phyloP scores from a whole-genome alignment of 23 red algal species.

The Rhodosorus marinus region DNA sequence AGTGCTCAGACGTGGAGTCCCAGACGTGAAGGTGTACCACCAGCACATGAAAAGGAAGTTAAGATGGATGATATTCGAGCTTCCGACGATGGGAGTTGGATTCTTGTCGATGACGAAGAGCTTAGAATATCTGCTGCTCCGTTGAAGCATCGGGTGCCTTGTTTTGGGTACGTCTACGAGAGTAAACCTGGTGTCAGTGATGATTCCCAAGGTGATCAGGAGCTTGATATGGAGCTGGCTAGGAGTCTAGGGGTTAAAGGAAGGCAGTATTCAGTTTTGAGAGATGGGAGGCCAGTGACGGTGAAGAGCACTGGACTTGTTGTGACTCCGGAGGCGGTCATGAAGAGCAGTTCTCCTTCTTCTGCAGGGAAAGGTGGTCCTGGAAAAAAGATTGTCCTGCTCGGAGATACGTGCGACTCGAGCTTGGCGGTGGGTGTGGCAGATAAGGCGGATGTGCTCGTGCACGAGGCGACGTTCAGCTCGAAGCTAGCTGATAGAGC shows the following conservation, averaged over 20 bases:
- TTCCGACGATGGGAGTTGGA: conserved; percentile 50
- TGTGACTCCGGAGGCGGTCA: conserved; percentile 30
- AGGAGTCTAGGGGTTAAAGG: conserved; percentile 49
- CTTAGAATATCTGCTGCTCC: conserved; percentile 43
- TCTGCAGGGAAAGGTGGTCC: background rate
- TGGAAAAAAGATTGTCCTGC: conserved; percentile 40
- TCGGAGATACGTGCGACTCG: conserved; percentile 65
- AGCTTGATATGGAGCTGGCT: conserved; percentile 45
- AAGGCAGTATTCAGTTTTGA: conserved; percentile 33
- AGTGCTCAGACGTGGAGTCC: background rate
- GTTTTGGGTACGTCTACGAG: conserved; percentile 71
- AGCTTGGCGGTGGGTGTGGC: conserved; percentile 30
- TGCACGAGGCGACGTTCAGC: conserved; percentile 84
- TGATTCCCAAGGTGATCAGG: background rate
- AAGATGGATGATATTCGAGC: conserved; percentile 24
- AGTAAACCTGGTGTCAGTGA: conserved; percentile 1
- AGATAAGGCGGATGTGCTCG: conserved; percentile 22
- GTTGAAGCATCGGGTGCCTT: conserved; percentile 52
- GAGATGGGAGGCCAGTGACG: conserved; percentile 25
- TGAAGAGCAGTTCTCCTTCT: background rate
- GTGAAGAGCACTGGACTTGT: conserved; percentile 18
- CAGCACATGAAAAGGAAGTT: conserved; percentile 41
- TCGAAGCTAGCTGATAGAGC: conserved; percentile 24
- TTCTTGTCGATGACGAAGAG: conserved; percentile 18
- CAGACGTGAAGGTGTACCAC: conserved; percentile 13